Base-by-base conservation (phyloP, 441 rosid species). In the Arabidopsis hybrid region DNA sequence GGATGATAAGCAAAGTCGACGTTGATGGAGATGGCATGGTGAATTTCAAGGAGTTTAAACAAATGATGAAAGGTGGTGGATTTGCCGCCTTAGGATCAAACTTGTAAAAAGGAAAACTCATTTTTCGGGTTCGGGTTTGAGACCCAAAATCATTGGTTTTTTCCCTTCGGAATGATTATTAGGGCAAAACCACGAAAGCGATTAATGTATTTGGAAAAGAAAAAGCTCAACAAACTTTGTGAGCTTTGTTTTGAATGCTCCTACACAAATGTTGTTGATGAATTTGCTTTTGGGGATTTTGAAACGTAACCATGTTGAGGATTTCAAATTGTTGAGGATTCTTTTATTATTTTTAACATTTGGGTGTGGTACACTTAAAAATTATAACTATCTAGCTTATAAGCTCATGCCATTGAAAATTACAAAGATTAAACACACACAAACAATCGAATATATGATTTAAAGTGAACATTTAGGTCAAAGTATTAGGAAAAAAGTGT, bases 31-130 rank as follows among this genome's bases (percentile, higher is more conserved):
- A 91, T 78, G 99, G 97, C 5, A 91, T 82, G 95, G 91, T 94
- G 11, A 77, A 90, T 71, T 94, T 76, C 76, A 85, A 78, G 32
- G 99, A 94, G 85, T 94, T 94, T 69, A 89, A 88, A 74, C 96
- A 90, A 73, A 94, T 94, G 99, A 94, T 91, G 97, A 94, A 89
- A 84, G 96, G 90, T 35, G 98, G 97, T 38, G 98, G 96, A 3
- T 90, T 94, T 68, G 97, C 97, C 29, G 97, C 95, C 14, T 68
- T 93, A 71, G 88, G 76, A 55, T 87, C 88, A 36, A 60, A 60
- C 70, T 83, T 53, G 79, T 58, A 46, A 51, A 43, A 36, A 34
- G 0, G 1, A 16, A 58, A 39, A 32, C 55, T 49, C 50, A 57
- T 57, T 57, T 49, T 17, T 40, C 4, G 58, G 71, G 59, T 69